Evolutionary conservation across 2,329 filamentous ascomycete species (phyloP).

Genomic region (Alternaria consortialis): DNA sequence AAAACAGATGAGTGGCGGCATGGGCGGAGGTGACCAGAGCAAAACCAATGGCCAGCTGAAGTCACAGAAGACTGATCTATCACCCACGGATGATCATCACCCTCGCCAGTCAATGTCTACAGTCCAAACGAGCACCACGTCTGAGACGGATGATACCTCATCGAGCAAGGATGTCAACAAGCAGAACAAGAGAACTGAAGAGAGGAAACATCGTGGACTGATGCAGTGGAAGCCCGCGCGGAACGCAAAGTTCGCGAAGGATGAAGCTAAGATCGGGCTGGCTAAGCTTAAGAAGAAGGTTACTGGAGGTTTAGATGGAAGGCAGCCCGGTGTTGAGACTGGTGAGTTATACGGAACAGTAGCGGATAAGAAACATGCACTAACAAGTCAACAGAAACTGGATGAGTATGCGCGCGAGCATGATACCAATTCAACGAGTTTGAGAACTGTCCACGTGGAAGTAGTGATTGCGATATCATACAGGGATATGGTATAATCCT

Average conservation of each 20-base stretch:
- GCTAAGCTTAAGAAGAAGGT: constrained; percentile 79
- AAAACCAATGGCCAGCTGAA: constrained; percentile 31
- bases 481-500: neutral
- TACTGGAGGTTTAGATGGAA: constrained; percentile 74
- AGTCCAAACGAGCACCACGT: constrained; percentile 38
- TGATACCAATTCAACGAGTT: neutral
- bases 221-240: constrained; percentile 96
- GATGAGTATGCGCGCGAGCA: constrained; percentile 1
- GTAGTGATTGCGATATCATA: neutral
- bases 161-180: constrained; percentile 68
- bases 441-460: neutral
- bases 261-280: constrained; percentile 82
- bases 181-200: constrained; percentile 74
- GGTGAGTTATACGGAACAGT: constrained; percentile 37
- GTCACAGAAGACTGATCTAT: constrained; percentile 42
- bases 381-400: constrained; percentile 37
- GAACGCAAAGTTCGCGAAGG: constrained; percentile 85
- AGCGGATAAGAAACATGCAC: constrained; percentile 16
- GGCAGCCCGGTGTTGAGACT: constrained; percentile 89
- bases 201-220: constrained; percentile 84
- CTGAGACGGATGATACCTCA: constrained; percentile 24
- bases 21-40: constrained; percentile 21
- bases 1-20: constrained; percentile 31
- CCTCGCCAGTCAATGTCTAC: constrained; percentile 40
- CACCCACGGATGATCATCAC: constrained; percentile 25